Evolutionary conservation across 768 basidiomycete species (phyloP).

Genomic region (Termitomyces sp.): DNA sequence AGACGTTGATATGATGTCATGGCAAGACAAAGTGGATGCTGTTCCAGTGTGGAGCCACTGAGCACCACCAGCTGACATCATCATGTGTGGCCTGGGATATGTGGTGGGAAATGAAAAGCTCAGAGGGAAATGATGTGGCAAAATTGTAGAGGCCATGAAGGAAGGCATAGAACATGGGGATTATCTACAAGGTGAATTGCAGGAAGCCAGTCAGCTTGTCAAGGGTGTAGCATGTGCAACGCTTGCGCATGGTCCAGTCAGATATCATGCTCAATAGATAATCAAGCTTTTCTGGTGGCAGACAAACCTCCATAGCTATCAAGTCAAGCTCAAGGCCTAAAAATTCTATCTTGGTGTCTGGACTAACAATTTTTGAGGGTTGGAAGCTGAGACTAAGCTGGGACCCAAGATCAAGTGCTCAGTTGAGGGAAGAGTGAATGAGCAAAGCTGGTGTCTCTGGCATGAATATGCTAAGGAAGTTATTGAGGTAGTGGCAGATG

Average conservation of each 20-base stretch:
- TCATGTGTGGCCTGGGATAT: too few species aligned
- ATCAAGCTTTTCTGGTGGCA: background rate
- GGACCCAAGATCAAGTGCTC: background rate
- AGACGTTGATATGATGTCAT: background rate
- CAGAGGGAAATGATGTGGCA: background rate
- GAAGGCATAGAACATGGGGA: background rate
- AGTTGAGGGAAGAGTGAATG: background rate
- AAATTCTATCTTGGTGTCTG: background rate
- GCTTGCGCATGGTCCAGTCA: fast-evolving
- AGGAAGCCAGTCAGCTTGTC: background rate
- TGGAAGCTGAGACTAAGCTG: background rate
- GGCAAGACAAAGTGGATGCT: background rate
- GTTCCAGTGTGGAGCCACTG: background rate
- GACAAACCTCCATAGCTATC: background rate
- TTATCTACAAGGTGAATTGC: background rate
- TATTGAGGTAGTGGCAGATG: slow-evolving; percentile 28
- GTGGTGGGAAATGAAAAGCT: background rate
- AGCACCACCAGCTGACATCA: background rate
- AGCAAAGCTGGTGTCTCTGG: background rate
- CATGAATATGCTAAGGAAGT: slow-evolving; percentile 19
- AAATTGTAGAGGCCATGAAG: background rate
- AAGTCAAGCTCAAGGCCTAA: background rate
- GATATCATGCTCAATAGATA: background rate
- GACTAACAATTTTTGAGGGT: background rate
- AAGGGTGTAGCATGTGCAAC: background rate